A percentile compares a stretch with the other conserved stretches of the same genome.
Conservation (phyloP, 768 basidiomycete species). For the Neoboletus magnificus region DNA sequence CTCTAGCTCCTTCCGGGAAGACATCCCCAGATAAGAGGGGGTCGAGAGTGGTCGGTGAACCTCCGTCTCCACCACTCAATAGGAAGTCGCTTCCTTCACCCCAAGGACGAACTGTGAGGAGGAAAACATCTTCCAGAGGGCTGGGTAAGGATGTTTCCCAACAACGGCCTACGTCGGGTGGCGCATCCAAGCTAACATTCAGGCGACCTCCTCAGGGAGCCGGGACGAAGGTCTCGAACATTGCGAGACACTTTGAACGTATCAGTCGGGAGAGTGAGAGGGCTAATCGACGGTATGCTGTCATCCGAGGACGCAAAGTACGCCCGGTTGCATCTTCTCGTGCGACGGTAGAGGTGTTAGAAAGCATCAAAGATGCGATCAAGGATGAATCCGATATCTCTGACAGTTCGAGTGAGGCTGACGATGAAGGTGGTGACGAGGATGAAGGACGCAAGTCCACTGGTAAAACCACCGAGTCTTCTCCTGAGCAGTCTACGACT, state of each 20-base stretch:
- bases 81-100: conserved; percentile 28
- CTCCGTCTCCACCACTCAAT: conserved; percentile 24
- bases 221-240: conserved; percentile 77
- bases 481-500: conserved; percentile 33
- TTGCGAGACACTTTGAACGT: conserved; percentile 88
- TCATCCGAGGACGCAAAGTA: conserved; percentile 81
- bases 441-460: conserved; percentile 39
- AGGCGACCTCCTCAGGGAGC: conserved; percentile 48
- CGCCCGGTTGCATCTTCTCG: conserved; percentile 88
- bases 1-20: conserved; percentile 59
- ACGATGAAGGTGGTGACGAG: conserved; percentile 64
- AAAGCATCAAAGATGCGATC: conserved; percentile 89
- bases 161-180: conserved; percentile 41
- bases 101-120: conserved; percentile 37
- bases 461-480: conserved; percentile 28
- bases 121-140: conserved; percentile 32
- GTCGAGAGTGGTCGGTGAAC: conserved; percentile 36
- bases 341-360: conserved; percentile 84
- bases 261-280: conserved; percentile 72
- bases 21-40: conserved; percentile 73
- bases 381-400: conserved; percentile 78
- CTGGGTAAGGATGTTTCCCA: conserved; percentile 37
- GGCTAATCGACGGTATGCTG: conserved; percentile 74
- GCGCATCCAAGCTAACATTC: conserved; percentile 46
- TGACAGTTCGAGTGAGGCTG: conserved; percentile 63